These are phyloP conservation scores for Lipomyces sp. DNA, from an alignment of 805 yeast species.

Conservation along the genomic window DNA sequence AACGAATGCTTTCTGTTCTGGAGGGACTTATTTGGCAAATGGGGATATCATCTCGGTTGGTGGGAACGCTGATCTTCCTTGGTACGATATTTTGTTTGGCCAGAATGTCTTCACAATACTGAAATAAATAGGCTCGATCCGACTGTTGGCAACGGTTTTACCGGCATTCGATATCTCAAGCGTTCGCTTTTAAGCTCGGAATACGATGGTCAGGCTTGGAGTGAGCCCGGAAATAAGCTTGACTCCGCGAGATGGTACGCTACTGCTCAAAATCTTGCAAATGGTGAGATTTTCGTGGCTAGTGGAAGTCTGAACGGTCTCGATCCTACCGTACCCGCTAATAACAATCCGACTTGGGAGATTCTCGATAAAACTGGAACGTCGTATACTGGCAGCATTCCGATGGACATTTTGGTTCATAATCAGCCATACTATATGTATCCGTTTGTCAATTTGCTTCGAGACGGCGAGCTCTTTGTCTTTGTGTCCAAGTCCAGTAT, in stretches of 20 bases:
- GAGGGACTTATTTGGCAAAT: slow-evolving; percentile 31
- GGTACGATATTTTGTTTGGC: neutral
- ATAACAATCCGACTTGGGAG: slow-evolving; percentile 35
- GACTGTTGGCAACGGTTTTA: slow-evolving; percentile 30
- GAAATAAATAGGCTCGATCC: slow-evolving; percentile 24
- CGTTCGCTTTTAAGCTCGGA: slow-evolving; percentile 19
- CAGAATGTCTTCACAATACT: neutral
- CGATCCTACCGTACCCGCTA: slow-evolving; percentile 33
- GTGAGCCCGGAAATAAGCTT: slow-evolving; percentile 34
- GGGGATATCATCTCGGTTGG: slow-evolving; percentile 33
- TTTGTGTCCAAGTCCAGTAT: slow-evolving; percentile 30
- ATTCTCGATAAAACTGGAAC: slow-evolving; percentile 30
- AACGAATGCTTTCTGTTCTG: slow-evolving; percentile 37
- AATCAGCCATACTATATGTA: slow-evolving; percentile 37
- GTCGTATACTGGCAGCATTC: slow-evolving; percentile 21
- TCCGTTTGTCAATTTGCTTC: slow-evolving; percentile 31
- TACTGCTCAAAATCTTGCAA: slow-evolving; percentile 29
- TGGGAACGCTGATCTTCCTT: slow-evolving; percentile 24
- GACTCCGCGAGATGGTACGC: slow-evolving; percentile 32
- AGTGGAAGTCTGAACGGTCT: slow-evolving; percentile 34
- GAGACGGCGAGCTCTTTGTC: slow-evolving; percentile 27
- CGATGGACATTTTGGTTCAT: slow-evolving; percentile 29
- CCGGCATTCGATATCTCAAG: slow-evolving; percentile 30
- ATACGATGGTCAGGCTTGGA: slow-evolving; percentile 29
- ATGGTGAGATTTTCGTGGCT: slow-evolving; percentile 31